Base-by-base conservation (phyloP, 2,329 filamentous ascomycete species). In the Paraphoma chrysanthemicola region DNA sequence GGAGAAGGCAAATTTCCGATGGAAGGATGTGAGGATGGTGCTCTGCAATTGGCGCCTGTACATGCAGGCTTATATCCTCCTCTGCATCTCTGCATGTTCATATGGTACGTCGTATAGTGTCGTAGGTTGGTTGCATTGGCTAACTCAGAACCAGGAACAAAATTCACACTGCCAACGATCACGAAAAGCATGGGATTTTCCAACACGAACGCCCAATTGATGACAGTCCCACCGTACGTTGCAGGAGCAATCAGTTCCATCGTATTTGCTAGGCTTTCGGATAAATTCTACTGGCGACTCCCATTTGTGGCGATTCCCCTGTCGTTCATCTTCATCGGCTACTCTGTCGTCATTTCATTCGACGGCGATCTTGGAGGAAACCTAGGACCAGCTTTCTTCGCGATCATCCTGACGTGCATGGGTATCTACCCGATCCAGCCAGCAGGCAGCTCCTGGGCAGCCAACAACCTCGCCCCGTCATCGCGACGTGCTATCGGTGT, bases 321-420 rank as follows among this genome's bases (percentile, higher is more conserved):
- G 2, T 70, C 77, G 1, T 76, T 79, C 4, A 64, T 70, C 48
- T 63, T 64, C 31, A 65, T 69, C 29, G 68, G 63, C 5, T 71
- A 70, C 43, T 52, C 66, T 9, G 41, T 71, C 45, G 76, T 78
- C 11, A 77, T 81, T 11, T 75, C 81, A 1, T 77, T 78, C 16
- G 73, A 76, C 33, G 75, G 65, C 4, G 62, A 78, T 10, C 75
- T 81, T 18, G 57, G 73, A 17, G 56, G 75, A 23, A 80, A 81
- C 50, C 72, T 82, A 16, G 77, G 72, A 0, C 62, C 77, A 0
- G 77, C 77, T 50, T 81, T 81, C 57, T 81, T 82, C 47, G 79
- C 75, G 0, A 76, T 82, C 30, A 79, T 77, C 39, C 63, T 83
- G 4, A 77, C 80, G 0, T 80, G 73, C 30, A 70, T 78, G 9